Base-by-base conservation (phyloP, 805 yeast species). In the Yamadazyma paraphyllophila region DNA sequence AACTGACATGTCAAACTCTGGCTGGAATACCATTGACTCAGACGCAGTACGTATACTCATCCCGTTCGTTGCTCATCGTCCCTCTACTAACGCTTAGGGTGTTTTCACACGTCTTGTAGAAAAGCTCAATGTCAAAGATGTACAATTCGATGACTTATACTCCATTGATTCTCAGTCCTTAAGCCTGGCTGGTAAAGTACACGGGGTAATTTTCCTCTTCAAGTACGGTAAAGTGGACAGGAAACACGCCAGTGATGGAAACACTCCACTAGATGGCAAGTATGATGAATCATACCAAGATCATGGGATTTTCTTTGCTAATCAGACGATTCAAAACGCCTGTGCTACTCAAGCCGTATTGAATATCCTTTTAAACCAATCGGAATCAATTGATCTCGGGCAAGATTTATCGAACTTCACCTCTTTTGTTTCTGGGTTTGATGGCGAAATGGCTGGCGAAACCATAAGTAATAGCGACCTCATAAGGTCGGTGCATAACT, bases 271-370 rank as follows among this genome's bases (percentile, higher is more conserved):
- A 11, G 70, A 66, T 44, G 84, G 84, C 3, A 57, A 51, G 4
- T 77, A 71, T 49, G 78, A 74, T 45, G 41, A 30, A 2, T 56
- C 61, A 5, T 66, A 61, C 48, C 61, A 60, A 9, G 57, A 58
- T 0, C 56, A 64, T 13, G 67, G 61, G 8, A 67, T 83, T 1
- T 82, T 79, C 57, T 83, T 83, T 57, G 86, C 87, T 6, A 71
- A 71, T 39, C 88, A 83, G 57, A 77, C 77, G 24, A 79, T 82
- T 44, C 81, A 79, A 53, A 82, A 83, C 55, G 87, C 88, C 2
- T 83, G 88, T 61, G 88, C 84, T n/a, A 83, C 88, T 1, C 85
- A 80, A 55, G 88, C 88, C 0, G 82, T 83, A 16, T 65, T 83
- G 46, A 79, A 81, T 45, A 64, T 81, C 7, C 61, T 83, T 43